Base-by-base conservation (phyloP, 352 stramenopile genomes). In the Pythium guiyangense region DNA sequence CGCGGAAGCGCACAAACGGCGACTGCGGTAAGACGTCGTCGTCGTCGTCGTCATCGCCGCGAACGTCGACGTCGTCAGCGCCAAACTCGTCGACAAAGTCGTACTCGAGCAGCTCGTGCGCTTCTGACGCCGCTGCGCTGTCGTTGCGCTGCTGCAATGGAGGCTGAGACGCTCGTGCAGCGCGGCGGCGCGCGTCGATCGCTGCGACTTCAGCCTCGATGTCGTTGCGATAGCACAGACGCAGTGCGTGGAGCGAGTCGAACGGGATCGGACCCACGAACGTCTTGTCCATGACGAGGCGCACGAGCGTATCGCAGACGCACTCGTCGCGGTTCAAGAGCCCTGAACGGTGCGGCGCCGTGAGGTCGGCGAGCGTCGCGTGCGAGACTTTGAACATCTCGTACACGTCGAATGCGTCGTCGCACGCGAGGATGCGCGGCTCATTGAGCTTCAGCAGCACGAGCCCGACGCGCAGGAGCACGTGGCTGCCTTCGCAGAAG, bases 401-500 rank as follows among this genome's bases (percentile, higher is more conserved):
- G 60, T 92, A 92, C 52, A 93, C 84, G 45, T 92, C 86, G 20
- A 90, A 71, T 1, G 74, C 71, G 39, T 92, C 82, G 43, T 90
- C 70, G 45, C 81, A 91, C 8, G 79, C 79, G 45, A 92, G 52
- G 52, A 94, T 90, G 2, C 71, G 73, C 29, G 74, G 67, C 51
- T 88, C 68, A 39, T 78, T 79, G 14, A 96, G 67, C 61, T 94
- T 92, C n/a, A 97, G 67, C 29, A 97, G 71, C 51, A 85, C 74
- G 29, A 96, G 70, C 0, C 81, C 86, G 29, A 96, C 70, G 31
- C 90, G 83, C 34, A 97, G 71, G 42, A 97, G 70, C 20, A 96
- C 85, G 47, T 97, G 92, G 54, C 74, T 89, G 18, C 90, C 86
- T 65, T 97, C 86, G 51, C 87, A 92, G 40, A 97, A 96, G 49